These are phyloP conservation scores for Paramarasmius palmivorus DNA, from an alignment of 1,284 basidiomycete genomes.

Conservation along the genomic window DNA sequence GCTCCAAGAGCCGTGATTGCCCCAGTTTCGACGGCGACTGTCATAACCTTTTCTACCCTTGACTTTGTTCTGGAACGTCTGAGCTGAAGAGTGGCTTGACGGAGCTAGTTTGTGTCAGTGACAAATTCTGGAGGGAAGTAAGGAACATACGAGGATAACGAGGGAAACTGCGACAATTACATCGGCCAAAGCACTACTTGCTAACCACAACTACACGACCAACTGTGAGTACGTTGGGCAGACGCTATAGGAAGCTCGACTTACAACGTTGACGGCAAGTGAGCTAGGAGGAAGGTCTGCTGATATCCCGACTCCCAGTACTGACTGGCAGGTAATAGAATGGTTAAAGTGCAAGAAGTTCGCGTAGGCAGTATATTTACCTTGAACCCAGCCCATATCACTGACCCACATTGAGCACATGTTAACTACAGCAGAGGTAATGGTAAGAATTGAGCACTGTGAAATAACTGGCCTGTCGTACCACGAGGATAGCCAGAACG, in stretches of 20 bases:
- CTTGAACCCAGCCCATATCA: constrained; percentile 7
- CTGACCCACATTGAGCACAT: constrained; percentile 8
- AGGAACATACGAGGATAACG: constrained; percentile 3
- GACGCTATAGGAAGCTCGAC: too few relatives aligned
- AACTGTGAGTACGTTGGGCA: too few relatives aligned
- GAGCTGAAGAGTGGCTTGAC: neutral
- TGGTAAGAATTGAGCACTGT: neutral
- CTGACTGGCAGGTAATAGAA: neutral
- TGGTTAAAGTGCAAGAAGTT: too few relatives aligned
- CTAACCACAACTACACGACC: constrained; percentile 14
- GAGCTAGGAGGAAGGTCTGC: neutral
- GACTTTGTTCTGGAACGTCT: neutral
- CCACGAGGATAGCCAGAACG: constrained; percentile 5
- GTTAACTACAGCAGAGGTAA: neutral
- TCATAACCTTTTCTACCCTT: constrained; percentile 10
- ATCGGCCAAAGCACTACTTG: constrained; percentile 15
- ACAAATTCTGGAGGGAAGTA: neutral
- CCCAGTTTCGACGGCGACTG: constrained; percentile 14
- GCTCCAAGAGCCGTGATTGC: constrained; percentile 15
- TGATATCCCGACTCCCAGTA: constrained; percentile 3
- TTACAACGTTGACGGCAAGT: constrained; percentile 10
- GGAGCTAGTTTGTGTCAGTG: constrained; percentile 1
- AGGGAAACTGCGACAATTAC: constrained; percentile 12
- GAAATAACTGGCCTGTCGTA: neutral
- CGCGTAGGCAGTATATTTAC: neutral